Base-by-base conservation (phyloP, 169 alveolate genomes). In the Cryptosporidium parvum region DNA sequence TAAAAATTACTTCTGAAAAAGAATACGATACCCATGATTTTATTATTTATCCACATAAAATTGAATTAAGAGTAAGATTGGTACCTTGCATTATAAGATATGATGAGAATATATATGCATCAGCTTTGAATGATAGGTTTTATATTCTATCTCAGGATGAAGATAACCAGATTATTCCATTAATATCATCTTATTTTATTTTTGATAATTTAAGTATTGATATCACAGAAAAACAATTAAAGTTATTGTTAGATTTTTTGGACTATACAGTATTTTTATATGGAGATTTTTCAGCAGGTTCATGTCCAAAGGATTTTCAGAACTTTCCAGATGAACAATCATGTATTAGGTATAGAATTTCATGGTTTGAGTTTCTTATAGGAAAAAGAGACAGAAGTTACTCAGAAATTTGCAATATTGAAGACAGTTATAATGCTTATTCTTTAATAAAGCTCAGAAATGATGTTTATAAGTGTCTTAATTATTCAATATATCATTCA, bases 211-310 rank as follows among this genome's bases (percentile, higher is more conserved):
- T 80, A 16, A 80, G 56, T 9, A 31, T 80, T 8, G 65, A 80
- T 9, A 42, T 80, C 10, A 21, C 56, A n/a, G 72, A 80, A 16
- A 33, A 33, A 1, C 89, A 80, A n/a, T 29, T 80, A 21, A 59
- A 67, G 44, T 37, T 62, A 8, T 29, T 80, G 5, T 29, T 80
- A 7, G 75, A 65, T 12, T 80, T 80, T 65, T 16, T 59, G n/a
- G 89, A 80, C 56, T 80, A 80, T 51, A n/a, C 80, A 0, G 52
- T 80, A 44, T 62, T 80, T 80, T 39, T 80, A 8, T 80, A 37
- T 80, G 89, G 89, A 12, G 89, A 80, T 21, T 80, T 80, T 48
- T 69, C 59, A 4, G 89, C 89, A 9, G 89, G 89, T 3, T 62
- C 89, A 9, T 80, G 68, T 45, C 89, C 89, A 0, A 59, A 48